Evolutionary conservation across 23 red algal genomes (phyloP).

Genomic region (Gracilaria caudata): DNA sequence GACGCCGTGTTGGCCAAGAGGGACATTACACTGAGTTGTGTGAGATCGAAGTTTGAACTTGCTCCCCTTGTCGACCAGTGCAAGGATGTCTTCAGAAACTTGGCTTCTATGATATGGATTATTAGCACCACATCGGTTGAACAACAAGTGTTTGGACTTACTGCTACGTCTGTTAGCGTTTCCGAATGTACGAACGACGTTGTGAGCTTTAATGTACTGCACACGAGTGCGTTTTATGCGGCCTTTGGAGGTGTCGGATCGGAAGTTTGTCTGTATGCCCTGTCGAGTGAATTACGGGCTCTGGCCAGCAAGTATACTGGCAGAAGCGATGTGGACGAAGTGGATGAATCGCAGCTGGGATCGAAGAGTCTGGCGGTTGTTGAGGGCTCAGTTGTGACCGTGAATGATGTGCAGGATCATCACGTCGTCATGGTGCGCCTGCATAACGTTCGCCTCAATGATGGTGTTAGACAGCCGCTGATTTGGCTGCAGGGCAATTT

Average conservation of each 20-base stretch:
- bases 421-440: slow-evolving; percentile 12
- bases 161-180: slow-evolving; percentile 58
- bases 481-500: slow-evolving; percentile 24
- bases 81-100: slow-evolving; percentile 26
- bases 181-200: slow-evolving; percentile 14
- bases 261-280: slow-evolving; percentile 27
- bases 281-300: slow-evolving; percentile 8
- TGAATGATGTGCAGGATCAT: slow-evolving; percentile 41
- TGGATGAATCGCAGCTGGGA: neutral
- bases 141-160: slow-evolving; percentile 24
- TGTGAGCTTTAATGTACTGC: slow-evolving; percentile 44
- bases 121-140: slow-evolving; percentile 21
- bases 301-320: slow-evolving; percentile 38
- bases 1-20: neutral
- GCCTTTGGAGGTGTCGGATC: slow-evolving; percentile 48
- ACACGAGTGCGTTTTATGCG: slow-evolving; percentile 40
- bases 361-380: neutral
- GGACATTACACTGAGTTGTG: neutral
- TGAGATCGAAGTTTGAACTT: slow-evolving; percentile 12
- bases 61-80: neutral
- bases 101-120: slow-evolving; percentile 41
- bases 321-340: slow-evolving; percentile 7
- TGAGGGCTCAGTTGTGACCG: neutral
- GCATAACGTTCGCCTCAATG: neutral
- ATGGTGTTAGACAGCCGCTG: neutral